These are phyloP conservation scores for Cyamopsis tetragonoloba DNA, from an alignment of 306 rosid species.

Conservation along the genomic window DNA sequence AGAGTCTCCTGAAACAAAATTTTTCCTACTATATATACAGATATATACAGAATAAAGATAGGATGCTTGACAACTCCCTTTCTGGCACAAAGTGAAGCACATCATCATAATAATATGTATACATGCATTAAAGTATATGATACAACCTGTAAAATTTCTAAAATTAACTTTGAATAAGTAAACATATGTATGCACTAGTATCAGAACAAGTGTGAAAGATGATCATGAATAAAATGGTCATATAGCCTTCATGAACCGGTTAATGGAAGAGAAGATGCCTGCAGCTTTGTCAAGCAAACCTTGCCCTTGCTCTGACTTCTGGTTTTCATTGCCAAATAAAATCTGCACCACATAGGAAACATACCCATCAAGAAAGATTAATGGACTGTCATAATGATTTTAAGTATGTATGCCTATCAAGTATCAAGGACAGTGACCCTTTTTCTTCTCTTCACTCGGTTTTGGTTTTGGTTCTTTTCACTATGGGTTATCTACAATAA, in stretches of 20 bases:
- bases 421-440: background rate
- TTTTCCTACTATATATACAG: no score
- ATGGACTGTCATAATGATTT: background rate
- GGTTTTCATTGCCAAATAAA: constrained; percentile 55
- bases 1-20: background rate
- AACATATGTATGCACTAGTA: background rate
- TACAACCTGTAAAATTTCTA: constrained; percentile 4
- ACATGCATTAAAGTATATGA: constrained; percentile 1
- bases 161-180: constrained; percentile 1
- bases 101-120: background rate
- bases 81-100: background rate
- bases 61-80: background rate
- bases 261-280: constrained; percentile 74
- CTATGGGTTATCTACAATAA: background rate
- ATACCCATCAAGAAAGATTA: background rate
- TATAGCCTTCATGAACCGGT: constrained; percentile 77
- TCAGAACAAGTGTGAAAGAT: background rate
- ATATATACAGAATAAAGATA: background rate
- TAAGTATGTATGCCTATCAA: background rate
- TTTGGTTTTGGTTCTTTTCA: background rate
- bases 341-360: constrained; percentile 43
- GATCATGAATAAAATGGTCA: constrained; percentile 35
- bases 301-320: constrained; percentile 54
- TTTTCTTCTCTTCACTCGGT: background rate
- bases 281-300: constrained; percentile 73